Base-by-base conservation (phyloP, 2,329 filamentous ascomycete species). In the Clonostachys byssicola region DNA sequence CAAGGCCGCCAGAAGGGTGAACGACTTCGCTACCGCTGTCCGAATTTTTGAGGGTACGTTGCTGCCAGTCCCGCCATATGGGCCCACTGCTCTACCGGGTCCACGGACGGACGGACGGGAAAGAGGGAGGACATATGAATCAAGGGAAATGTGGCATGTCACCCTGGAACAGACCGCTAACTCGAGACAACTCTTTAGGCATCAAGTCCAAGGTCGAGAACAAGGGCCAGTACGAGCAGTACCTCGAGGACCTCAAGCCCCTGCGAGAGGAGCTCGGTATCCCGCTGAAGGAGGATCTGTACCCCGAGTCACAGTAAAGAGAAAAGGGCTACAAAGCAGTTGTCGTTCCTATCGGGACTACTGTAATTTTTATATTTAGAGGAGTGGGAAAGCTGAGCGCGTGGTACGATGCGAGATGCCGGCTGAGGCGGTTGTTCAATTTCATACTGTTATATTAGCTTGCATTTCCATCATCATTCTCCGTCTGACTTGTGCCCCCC, bases 191-290 rank as follows among this genome's bases (percentile, higher is more conserved):
- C 23, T 30, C 23, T 30, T 30, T 30, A 96, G 92, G 92, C 65
- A 88, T 99, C 82, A 96, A 96, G 79, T 89, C 91, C 74, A 99
- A 99, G 85, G 94, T 97, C 60, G 94, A 99, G 83, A 99, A 95
- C 84, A 87, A 90, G 74, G 83, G 83, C 64, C 94, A 99, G 78
- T 99, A 99, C 78, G 82, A 96, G 66, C 87, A 96, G 78, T 96
- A 95, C 75, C 85, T 99, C 52, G 80, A 89, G 65, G 89, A 96
- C 77, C 89, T 99, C 59, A 90, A 95, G 80, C 80, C 86, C 55
- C 79, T 97, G 63, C 86, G 92, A 63, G 89, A 95, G 80, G 92
- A 97, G 78, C 85, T 97, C 54, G 92, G 92, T 60, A 83, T 97
- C 61, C 77, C 83, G 56, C 81, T 96, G 61, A 95, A 94, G 80